Percentiles rank a stretch among this genome's conserved stretches.
Evolutionary conservation across 495 filamentous ascomycete genomes (phyloP).

Genomic region (Penicillium pancosmium): DNA sequence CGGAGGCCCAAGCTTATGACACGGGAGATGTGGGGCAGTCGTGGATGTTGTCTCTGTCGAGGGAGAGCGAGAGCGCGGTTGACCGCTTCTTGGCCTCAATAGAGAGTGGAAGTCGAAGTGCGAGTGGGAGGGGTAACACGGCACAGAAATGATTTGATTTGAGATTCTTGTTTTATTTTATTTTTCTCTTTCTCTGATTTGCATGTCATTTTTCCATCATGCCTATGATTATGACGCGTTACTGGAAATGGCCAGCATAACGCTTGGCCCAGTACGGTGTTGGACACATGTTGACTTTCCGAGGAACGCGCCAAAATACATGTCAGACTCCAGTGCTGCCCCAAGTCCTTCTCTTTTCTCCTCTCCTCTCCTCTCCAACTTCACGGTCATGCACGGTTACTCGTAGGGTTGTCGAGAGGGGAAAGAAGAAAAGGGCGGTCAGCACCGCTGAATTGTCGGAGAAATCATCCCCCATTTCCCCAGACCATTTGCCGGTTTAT

Average conservation of each 20-base stretch:
- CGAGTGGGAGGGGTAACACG: constrained; percentile 12
- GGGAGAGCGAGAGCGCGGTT: neutral
- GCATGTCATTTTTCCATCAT: neutral
- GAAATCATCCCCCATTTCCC: constrained; percentile 12
- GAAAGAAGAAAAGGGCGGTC: constrained; percentile 22
- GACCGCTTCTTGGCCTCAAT: constrained; percentile 22
- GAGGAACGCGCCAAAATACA: constrained; percentile 31
- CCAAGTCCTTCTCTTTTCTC: neutral
- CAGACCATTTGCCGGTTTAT: constrained; percentile 7
- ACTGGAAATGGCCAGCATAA: neutral
- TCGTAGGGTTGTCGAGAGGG: neutral
- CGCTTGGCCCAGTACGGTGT: neutral
- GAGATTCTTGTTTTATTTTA: neutral
- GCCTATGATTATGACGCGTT: neutral
- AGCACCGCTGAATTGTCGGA: constrained; percentile 14
- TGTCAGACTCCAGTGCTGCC: neutral
- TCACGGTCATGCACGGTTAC: neutral
- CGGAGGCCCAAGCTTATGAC: constrained; percentile 24
- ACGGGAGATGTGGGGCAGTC: constrained; percentile 23
- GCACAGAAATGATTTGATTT: constrained; percentile 4
- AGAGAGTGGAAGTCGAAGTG: neutral
- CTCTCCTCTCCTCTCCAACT: neutral
- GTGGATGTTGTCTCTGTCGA: constrained; percentile 1
- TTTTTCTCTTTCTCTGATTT: constrained; percentile 1
- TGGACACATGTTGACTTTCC: constrained; percentile 14